Evolutionary conservation across 83 land plant species (phyloP), one percentile per base, ranked within the genome.

Genomic region (Diphasiastrum complanatum): DNA sequence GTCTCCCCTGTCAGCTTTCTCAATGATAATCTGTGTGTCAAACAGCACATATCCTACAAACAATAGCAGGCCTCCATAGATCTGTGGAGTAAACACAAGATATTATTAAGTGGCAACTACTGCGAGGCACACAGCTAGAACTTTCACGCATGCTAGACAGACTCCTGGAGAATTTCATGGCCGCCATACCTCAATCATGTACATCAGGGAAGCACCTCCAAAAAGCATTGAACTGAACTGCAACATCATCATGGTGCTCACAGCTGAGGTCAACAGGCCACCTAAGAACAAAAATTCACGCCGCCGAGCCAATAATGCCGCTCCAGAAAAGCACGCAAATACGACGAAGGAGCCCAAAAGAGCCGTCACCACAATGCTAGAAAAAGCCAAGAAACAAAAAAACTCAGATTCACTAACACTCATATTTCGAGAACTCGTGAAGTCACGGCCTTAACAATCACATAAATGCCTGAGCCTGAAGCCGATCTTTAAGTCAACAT

Each of bases 11-110:
- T 80, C 79, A 5, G 89, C 95, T 41, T 60, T 87, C 82, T 87
- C 95, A 50, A 91, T 80, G 38, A 91, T 91, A 43, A 79, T 71
- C 71, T 91, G 97, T 2, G 97, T 91, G 62, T 86, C 95, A 31
- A 78, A 81, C 14, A 87, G 74, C 12, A 84, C 79, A 62, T 84
- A 91, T 43, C 95, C 97, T 22, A 91, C 70, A 73, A 84, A 86
- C 28, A 87, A 33, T 52, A 82, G 56, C 22, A 91, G 81, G 1
- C 93, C 93, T 66, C 83, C 79, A 59, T 91, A 91, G 25, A 87
- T 47, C 97, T 91, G 75, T n/a, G n/a, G n/a, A n/a, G n/a, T n/a
- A n/a, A n/a, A n/a, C n/a, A n/a, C n/a, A n/a, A n/a, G n/a, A n/a
- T n/a, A n/a, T n/a, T n/a, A n/a, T n/a, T n/a, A n/a, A n/a, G n/a